Evolutionary conservation across 805 yeast genomes (phyloP).

Genomic region (Saccharomycopsis amapae): DNA sequence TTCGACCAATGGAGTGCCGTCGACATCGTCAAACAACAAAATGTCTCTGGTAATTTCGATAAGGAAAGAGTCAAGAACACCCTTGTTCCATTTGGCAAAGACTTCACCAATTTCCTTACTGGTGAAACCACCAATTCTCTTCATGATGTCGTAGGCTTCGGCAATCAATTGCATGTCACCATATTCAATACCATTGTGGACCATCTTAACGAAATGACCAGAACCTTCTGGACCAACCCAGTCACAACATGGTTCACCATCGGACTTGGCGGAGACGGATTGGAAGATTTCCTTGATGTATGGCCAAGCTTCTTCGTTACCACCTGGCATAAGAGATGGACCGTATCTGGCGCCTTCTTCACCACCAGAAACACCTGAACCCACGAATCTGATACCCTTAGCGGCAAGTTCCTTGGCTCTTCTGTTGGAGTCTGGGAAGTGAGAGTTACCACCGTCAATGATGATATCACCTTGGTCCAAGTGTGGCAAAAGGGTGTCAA

Average conservation of each 20-base stretch:
- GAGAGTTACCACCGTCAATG: conserved; percentile 99
- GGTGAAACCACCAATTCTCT: conserved; percentile 84
- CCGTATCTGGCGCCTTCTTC: conserved; percentile 99
- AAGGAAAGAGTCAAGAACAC: conserved; percentile 95
- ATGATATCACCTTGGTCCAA: conserved; percentile 96
- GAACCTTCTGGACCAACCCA: conserved; percentile 99
- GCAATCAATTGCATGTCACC: conserved; percentile 99
- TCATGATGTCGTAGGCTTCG: conserved; percentile 95
- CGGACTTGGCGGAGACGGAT: conserved; percentile 89
- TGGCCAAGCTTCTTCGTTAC: conserved; percentile 97
- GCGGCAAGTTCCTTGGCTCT: conserved; percentile 82
- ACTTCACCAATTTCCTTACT: conserved; percentile 92
- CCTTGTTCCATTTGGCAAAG: conserved; percentile 89
- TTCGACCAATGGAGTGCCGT: conserved; percentile 90
- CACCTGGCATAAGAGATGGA: conserved; percentile 99
- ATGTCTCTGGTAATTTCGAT: conserved; percentile 96
- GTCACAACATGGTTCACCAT: conserved; percentile 99
- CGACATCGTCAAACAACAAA: conserved; percentile 79
- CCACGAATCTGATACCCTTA: conserved; percentile 88
- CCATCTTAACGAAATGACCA: conserved; percentile 99
- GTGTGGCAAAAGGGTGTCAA: conserved; percentile 79
- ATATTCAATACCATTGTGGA: conserved; percentile 98
- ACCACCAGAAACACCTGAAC: conserved; percentile 99
- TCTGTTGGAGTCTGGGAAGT: conserved; percentile 98
- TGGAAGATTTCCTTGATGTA: conserved; percentile 96